phyloP scores from a whole-genome alignment of 805 yeast genomes.

The Cyberlindnera galapagoensis region DNA sequence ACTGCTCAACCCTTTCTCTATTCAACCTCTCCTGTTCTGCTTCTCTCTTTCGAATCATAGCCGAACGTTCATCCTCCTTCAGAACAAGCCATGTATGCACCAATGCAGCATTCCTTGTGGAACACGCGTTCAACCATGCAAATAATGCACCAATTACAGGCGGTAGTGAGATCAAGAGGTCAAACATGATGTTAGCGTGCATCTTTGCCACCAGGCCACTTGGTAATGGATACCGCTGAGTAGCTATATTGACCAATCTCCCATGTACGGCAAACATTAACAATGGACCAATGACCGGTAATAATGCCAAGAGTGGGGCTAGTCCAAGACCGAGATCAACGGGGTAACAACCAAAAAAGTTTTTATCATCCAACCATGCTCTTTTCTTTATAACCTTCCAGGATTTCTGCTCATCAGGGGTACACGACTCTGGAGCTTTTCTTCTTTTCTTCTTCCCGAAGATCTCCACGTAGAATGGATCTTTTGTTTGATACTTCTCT shows the following conservation, averaged over 20 bases:
- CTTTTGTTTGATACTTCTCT: constrained; percentile 53
- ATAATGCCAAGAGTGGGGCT: constrained; percentile 62
- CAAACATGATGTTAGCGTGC: constrained; percentile 70
- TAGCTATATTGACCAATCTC: constrained; percentile 56
- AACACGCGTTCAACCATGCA: constrained; percentile 78
- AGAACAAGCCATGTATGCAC: constrained; percentile 40
- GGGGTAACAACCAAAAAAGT: constrained; percentile 74
- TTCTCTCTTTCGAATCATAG: no score
- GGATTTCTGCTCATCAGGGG: constrained; percentile 51
- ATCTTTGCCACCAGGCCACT: constrained; percentile 53
- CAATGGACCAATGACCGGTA: constrained; percentile 84
- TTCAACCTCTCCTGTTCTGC: background rate
- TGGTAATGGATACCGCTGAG: constrained; percentile 52
- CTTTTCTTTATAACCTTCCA: constrained; percentile 70
- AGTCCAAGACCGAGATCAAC: constrained; percentile 72
- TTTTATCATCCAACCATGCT: constrained; percentile 86
- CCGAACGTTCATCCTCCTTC: no score
- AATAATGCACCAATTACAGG: constrained; percentile 77
- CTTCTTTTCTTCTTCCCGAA: constrained; percentile 52
- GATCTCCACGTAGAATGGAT: constrained; percentile 55
- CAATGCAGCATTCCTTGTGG: constrained; percentile 83
- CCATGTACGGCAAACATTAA: constrained; percentile 76
- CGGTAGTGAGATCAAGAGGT: constrained; percentile 66
- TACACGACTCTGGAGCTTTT: constrained; percentile 51
- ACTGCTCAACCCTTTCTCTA: no score